phyloP scores from a whole-genome alignment of 768 basidiomycete genomes.

The Coprinellus micaceus region DNA sequence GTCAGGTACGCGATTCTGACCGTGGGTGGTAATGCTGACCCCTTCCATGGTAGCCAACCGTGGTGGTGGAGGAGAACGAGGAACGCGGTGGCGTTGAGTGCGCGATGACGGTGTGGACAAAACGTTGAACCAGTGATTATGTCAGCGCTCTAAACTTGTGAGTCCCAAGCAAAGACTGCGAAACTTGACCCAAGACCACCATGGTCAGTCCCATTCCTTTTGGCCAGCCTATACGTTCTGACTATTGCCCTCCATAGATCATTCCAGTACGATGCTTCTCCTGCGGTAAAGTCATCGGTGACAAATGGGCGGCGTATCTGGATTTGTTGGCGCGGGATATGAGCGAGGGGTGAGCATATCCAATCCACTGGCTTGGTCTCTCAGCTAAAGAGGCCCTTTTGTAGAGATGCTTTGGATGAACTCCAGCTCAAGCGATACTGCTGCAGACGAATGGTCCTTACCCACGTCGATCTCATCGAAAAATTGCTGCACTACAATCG shows the following conservation, averaged over 20 bases:
- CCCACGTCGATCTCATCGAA: conserved; percentile 96
- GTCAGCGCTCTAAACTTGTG: too few relatives aligned
- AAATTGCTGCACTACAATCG: conserved; percentile 96
- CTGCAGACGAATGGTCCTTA: conserved; percentile 94
- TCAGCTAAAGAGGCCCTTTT: not conserved
- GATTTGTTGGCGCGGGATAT: conserved; percentile 75
- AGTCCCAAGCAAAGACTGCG: too few relatives aligned
- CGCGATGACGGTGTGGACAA: not conserved
- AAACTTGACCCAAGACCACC: not conserved
- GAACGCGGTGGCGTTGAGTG: not conserved
- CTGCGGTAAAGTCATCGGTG: conserved; percentile 95
- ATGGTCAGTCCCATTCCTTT: conserved; percentile 3
- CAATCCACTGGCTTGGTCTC: not conserved
- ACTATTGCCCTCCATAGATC: conserved; percentile 51
- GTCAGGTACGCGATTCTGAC: not conserved
- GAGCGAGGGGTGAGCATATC: conserved; percentile 75
- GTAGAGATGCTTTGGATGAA: conserved; percentile 85
- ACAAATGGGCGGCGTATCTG: conserved; percentile 91
- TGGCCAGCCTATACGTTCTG: not conserved
- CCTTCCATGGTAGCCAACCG: conserved; percentile 17
- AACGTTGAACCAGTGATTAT: too few relatives aligned
- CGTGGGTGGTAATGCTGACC: conserved; percentile 14
- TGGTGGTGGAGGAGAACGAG: not conserved
- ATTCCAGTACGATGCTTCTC: conserved; percentile 96
- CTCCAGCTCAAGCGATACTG: conserved; percentile 92